These are phyloP conservation scores for Arthroderma sp. DNA, from an alignment of 2,329 filamentous ascomycete species.

Conservation along the genomic window DNA sequence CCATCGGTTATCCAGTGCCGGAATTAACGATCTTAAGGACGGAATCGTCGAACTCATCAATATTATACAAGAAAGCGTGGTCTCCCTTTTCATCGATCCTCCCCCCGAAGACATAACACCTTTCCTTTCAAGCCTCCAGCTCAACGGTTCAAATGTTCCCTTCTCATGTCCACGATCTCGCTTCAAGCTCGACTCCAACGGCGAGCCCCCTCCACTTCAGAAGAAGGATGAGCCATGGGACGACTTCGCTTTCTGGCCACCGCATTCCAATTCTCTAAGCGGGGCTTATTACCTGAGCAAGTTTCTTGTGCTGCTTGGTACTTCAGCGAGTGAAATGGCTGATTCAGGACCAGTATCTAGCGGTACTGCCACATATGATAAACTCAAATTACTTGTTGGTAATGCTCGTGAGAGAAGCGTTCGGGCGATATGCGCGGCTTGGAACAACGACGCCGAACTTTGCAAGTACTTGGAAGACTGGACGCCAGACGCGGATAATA, in stretches of 20 bases:
- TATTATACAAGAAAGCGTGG: conserved; percentile 65
- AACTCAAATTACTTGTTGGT: conserved; percentile 61
- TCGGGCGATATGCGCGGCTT: conserved; percentile 72
- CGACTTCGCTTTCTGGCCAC: conserved; percentile 91
- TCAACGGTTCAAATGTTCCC: conserved; percentile 54
- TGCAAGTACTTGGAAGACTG: conserved; percentile 90
- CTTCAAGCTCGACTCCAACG: conserved; percentile 67
- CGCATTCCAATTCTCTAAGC: conserved; percentile 78
- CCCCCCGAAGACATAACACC: conserved; percentile 67
- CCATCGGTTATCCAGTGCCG: conserved; percentile 62
- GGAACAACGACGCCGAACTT: conserved; percentile 86
- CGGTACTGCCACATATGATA: conserved; percentile 48
- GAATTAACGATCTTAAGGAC: conserved; percentile 58
- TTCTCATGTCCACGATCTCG: conserved; percentile 48
- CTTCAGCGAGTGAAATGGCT: conserved; percentile 74
- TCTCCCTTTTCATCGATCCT: conserved; percentile 70
- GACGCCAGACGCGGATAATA: conserved; percentile 67
- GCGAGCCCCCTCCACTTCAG: conserved; percentile 62
- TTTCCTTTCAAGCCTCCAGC: conserved; percentile 60
- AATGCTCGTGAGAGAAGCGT: conserved; percentile 73
- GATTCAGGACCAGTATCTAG: conserved; percentile 54
- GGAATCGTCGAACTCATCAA: conserved; percentile 72
- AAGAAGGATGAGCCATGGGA: conserved; percentile 79
- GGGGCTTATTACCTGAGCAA: conserved; percentile 83
- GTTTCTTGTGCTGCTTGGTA: conserved; percentile 70